Base-by-base conservation (phyloP, 768 basidiomycete genomes). In the Suillus subluteus region DNA sequence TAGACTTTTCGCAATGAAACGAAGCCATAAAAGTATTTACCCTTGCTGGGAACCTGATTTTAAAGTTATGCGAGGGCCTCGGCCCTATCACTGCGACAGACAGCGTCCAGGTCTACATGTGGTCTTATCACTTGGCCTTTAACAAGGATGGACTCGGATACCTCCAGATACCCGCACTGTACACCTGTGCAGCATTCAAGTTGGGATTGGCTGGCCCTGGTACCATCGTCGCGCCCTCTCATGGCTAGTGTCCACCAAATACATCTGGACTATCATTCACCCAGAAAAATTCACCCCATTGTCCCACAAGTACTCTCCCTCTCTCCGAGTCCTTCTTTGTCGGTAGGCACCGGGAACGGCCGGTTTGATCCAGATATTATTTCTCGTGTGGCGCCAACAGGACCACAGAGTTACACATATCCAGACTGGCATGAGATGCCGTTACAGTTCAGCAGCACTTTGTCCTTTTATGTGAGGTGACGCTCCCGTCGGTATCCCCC, bases 71-170 rank as follows among this genome's bases (percentile, higher is more conserved):
- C 41, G 21, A 13, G n/a, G 41, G 30, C 48, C 32, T 16, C 11
- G n/a, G 46, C 9, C 44, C 32, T 46, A 69, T 87, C 87, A 6
- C 83, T 48, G 73, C 11, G 58, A 73, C 82, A 35, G 83, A 82
- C 58, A 80, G 71, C 6, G 82, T 85, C 9, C 76, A 83, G 67
- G 73, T 83, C 7, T 87, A 88, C 1, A 79, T 88, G 67, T 92
- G 91, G 90, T 87, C 87, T 26, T 91, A 91, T 79, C 78, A 86
- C 71, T 87, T 89, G 73, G 86, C 8, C 86, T 95, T 58, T 79
- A 85, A 66, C 82, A 91, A 65, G 93, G 92, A 41, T 94, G 90
- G 26, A 26, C 26, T 26, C 26, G 26, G 88, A 87, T 35, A 35
- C 35, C 35, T 35, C 35, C 35, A 35, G 6, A 35, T 94, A 46